These are phyloP conservation scores for Leccinum pellstonianum DNA, from an alignment of 768 basidiomycete genomes.

Conservation along the genomic window DNA sequence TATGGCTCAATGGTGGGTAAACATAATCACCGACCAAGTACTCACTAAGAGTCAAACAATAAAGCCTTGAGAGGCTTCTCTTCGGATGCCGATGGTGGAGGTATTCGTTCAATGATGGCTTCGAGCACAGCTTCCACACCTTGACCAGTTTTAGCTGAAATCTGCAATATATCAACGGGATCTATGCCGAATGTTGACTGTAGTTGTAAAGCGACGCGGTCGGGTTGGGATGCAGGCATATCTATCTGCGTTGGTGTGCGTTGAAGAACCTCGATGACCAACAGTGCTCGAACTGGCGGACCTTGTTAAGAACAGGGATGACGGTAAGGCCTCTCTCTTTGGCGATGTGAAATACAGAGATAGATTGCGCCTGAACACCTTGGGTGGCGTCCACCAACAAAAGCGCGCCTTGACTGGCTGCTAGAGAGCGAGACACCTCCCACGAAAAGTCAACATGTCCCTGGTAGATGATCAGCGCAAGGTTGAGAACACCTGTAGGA, in stretches of 20 bases:
- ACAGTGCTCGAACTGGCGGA: constrained; percentile 23
- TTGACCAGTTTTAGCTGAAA: constrained; percentile 91
- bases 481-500: not conserved
- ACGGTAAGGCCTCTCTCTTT: constrained; percentile 76
- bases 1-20: constrained; percentile 10
- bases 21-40: constrained; percentile 9
- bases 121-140: constrained; percentile 77
- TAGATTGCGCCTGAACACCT: constrained; percentile 96
- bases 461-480: constrained; percentile 33
- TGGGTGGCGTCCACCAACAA: constrained; percentile 93
- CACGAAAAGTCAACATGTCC: constrained; percentile 99
- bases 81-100: constrained; percentile 63
- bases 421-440: constrained; percentile 91
- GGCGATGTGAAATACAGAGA: constrained; percentile 92
- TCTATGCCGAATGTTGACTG: constrained; percentile 79
- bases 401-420: constrained; percentile 90
- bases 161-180: constrained; percentile 66
- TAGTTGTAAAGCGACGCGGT: constrained; percentile 78
- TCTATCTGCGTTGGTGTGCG: constrained; percentile 62
- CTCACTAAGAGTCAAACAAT: constrained; percentile 90
- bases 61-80: constrained; percentile 73
- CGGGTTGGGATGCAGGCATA: constrained; percentile 83
- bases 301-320: constrained; percentile 93
- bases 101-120: constrained; percentile 82
- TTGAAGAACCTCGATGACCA: constrained; percentile 3